Evolutionary conservation across 23 red algal genomes (phyloP), one percentile per base, ranked within the genome.

Genomic region (Pyropia yezoensis): DNA sequence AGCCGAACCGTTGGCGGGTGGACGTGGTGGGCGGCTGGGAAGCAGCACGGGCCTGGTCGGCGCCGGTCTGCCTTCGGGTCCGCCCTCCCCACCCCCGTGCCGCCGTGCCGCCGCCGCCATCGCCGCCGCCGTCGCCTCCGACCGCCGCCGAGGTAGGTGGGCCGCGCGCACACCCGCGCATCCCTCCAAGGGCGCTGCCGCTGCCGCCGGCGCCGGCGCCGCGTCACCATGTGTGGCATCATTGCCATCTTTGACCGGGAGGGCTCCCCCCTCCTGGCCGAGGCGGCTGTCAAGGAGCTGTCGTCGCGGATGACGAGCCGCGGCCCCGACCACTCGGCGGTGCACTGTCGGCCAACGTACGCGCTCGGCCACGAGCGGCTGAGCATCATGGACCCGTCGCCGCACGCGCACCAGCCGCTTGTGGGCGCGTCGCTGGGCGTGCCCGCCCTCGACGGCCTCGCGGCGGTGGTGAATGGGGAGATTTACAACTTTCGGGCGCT

Each of bases 381-480:
- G 80, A 52, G 58, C 52, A 76, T 85, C 28, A 62, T 73, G 32
- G 71, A 75, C 39, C 80, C 80, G 24, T 54, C 62, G 33, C 39
- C 39, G 39, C 47, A 66, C 61, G 80, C 70, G 22, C 52, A 57
- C 23, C 80, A 85, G 50, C 80, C 80, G 3, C 77, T 85, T 39
- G 60, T 74, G 12, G 50, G 59, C 14, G 22, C 54, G 11, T 6
- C 39, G 6, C 39, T 47, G 39, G 56, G 54, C 12, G 22, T 21
- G 18, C 21, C 18, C 63, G 63, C 16, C 3, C 18, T 23, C 21
- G 24, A 24, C 16, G 65, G 32, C 49, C 25, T 52, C 59, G 56
- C 50, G 18, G 21, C 54, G 56, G 67, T 66, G 16, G 67, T 75
- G 20, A 85, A 85, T 21, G 80, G 80, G n/a, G 80, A 85, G 54